Evolutionary conservation across 768 basidiomycete species (phyloP), one percentile per base, ranked within the genome.

Genomic region (Lactifluus hygrophoroides): DNA sequence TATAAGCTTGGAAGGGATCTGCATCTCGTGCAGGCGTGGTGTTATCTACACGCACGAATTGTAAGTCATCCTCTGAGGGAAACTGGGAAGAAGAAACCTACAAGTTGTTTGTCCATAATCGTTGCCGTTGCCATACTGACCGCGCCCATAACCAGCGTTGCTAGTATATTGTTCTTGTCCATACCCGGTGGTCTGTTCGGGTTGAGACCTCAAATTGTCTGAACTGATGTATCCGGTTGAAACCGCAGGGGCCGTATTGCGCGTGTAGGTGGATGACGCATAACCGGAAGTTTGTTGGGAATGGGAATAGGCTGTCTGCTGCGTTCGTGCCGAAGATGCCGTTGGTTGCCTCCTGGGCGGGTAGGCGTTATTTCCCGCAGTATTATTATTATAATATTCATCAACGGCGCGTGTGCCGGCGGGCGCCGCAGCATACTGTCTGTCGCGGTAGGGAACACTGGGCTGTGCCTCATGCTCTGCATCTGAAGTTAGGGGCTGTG

Each of bases 341-440:
- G 57, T 65, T 51, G 63, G 63, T 50, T 62, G 69, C 34, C 65
- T 58, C 21, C 66, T 73, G 2, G 79, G 77, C 19, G 82, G 72
- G 56, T 78, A 76, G 14, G 73, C 75, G 19, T 53, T 80, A 74
- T 48, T 61, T 46, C 67, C 70, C 30, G 28, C 28, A 17, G 75
- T 66, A 21, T 74, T 56, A 32, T 74, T 56, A 32, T 77, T 71
- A 66, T 90, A 87, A 60, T 88, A 90, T 21, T 86, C 86, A 65
- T 91, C 89, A 6, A 90, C 76, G 5, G 90, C 81, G 43, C 86
- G 80, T 40, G 81, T 77, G 2, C 89, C 89, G 16, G 74, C 69
- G 5, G 83, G 72, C 21, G 78, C 86, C 61, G 80, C 84, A 2
- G 80, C 75, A 68, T 91, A 91, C 7, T 86, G 87, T 54, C 74